Conservation (phyloP, 2,329 filamentous ascomycete species). For the Microsporum audouinii region DNA sequence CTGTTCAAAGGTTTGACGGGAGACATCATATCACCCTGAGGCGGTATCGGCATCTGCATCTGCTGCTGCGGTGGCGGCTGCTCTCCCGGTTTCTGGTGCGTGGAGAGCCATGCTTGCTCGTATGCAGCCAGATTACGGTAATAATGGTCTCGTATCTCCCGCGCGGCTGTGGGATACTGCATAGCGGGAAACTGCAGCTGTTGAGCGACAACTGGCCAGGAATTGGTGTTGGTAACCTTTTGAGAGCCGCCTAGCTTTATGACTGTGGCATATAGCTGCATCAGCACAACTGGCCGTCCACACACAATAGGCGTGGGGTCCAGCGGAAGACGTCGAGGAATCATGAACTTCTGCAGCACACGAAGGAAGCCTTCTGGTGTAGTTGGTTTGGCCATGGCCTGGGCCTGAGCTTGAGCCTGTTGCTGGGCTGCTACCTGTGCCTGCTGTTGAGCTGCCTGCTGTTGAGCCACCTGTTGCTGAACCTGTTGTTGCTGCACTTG, state of each 20-base stretch:
- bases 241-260: slow-evolving; percentile 68
- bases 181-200: slow-evolving; percentile 48
- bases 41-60: slow-evolving; percentile 29
- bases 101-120: slow-evolving; percentile 45
- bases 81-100: slow-evolving; percentile 35
- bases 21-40: slow-evolving; percentile 26
- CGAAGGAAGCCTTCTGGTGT: slow-evolving; percentile 61
- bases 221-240: slow-evolving; percentile 55
- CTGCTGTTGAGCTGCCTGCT: slow-evolving; percentile 40
- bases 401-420: slow-evolving; percentile 34
- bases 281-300: slow-evolving; percentile 61
- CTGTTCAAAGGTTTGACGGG: slow-evolving; percentile 40
- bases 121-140: slow-evolving; percentile 66
- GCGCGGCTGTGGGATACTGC: slow-evolving; percentile 54
- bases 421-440: slow-evolving; percentile 28
- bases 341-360: slow-evolving; percentile 67
- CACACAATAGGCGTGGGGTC: slow-evolving; percentile 63
- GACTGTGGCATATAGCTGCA: slow-evolving; percentile 66
- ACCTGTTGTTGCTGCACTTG: slow-evolving; percentile 30
- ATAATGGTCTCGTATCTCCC: slow-evolving; percentile 61
- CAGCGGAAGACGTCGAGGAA: slow-evolving; percentile 57
- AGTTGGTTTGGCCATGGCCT: slow-evolving; percentile 31
- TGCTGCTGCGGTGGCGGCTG: slow-evolving; percentile 12
- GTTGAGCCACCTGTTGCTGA: slow-evolving; percentile 64
- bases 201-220: slow-evolving; percentile 63